phyloP scores from a whole-genome alignment of 2,329 filamentous ascomycete species.

The Hypoxylon sp. region DNA sequence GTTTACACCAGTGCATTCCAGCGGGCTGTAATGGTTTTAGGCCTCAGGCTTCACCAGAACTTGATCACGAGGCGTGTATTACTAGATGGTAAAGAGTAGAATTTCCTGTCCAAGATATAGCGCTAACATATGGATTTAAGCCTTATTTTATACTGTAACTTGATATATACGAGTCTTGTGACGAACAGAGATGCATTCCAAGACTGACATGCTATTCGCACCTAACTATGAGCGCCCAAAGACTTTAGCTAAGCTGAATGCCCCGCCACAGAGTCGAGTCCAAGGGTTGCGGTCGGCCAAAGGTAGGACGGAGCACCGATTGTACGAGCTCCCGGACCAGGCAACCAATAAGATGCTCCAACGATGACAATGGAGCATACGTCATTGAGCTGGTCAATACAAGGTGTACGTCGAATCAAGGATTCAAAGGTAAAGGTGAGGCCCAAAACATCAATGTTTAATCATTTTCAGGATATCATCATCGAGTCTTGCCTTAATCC shows the following conservation, averaged over 20 bases:
- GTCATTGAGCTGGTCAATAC: conserved; percentile 29
- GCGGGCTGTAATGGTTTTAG: too few species aligned
- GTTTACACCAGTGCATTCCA: too few species aligned
- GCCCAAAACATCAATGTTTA: conserved; percentile 27
- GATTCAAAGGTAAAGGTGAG: conserved; percentile 22
- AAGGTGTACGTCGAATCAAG: conserved; percentile 29
- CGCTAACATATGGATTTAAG: too few species aligned
- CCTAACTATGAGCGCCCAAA: conserved; percentile 7
- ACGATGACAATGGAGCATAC: conserved; percentile 22
- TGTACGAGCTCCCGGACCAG: conserved; percentile 7
- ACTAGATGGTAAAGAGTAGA: too few species aligned
- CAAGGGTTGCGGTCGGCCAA: conserved; percentile 13
- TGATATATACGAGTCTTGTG: too few species aligned
- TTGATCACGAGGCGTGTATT: too few species aligned
- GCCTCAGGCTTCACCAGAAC: too few species aligned
- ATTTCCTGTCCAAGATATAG: too few species aligned
- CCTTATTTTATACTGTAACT: too few species aligned
- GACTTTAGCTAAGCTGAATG: conserved; percentile 14
- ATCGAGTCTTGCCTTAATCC: not conserved
- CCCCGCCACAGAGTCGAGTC: conserved; percentile 24
- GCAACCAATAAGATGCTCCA: conserved; percentile 22
- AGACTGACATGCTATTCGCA: not conserved
- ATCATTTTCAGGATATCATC: not conserved
- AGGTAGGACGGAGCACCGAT: conserved; percentile 4
- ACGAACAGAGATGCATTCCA: too few species aligned